Evolutionary conservation across 2,329 filamentous ascomycete genomes (phyloP), one percentile per base, ranked within the genome.

Genomic region (Thielaviopsis ethacetica): DNA sequence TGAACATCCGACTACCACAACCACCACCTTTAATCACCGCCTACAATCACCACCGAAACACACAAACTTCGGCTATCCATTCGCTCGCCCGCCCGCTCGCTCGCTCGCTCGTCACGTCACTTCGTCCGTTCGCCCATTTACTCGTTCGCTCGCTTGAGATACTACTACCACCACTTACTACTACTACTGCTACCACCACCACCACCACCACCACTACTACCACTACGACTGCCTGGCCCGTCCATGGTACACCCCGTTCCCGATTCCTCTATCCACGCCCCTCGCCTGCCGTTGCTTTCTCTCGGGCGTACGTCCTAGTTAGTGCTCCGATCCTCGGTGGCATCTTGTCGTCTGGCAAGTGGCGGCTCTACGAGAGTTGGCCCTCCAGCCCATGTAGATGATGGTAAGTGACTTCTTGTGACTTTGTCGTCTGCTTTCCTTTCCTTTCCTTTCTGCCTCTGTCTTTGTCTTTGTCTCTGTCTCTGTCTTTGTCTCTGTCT

Each of bases 371-470:
- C 49, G 53, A 62, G 58, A 56, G 61, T 58, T 61, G 59, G 60
- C 60, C 60, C 59, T 62, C 55, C 57, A 53, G 53, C 50, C 56
- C 41, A 61, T 57, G 53, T 60, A 53, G 53, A 60, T 49, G 44
- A 56, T 61, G 63, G 62, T 62, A 60, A 44, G 38, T 63, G 59
- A 53, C 52, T 62, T 53, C 47, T 50, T 59, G 60, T 51, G 53
- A 62, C 62, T 61, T 15, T 30, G 12, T 6, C 24, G 2, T 55
- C 22, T 58, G 17, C 19, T 49, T 49, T 30, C 41, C 26, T 54
- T 47, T 22, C 52, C 49, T 41, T 57, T 50, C 6, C 50, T 30
- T 53, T 13, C 19, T 15, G n/a, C 12, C n/a, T n/a, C n/a, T n/a
- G n/a, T n/a, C n/a, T n/a, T n/a, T n/a, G n/a, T n/a, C n/a, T n/a